Conservation (phyloP, 306 rosid species). For the Myrica gale region DNA sequence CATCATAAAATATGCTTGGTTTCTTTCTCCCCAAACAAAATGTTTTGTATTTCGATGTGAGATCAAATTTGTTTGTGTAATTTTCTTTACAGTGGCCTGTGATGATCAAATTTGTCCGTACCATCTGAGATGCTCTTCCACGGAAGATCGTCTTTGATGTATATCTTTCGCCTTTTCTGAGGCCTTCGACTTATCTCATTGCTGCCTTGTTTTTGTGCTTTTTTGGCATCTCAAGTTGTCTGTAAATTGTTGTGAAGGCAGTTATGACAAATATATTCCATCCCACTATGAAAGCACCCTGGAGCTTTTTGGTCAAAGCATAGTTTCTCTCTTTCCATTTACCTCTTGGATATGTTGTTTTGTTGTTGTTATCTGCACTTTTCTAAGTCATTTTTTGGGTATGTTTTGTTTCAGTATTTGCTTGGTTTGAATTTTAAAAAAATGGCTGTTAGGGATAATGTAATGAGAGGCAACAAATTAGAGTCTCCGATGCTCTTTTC, state of each 20-base stretch:
- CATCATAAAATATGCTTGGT: too few relatives aligned
- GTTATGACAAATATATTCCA: too few relatives aligned
- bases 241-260: not conserved
- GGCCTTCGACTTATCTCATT: not conserved
- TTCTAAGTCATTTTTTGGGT: too few relatives aligned
- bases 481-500: constrained; percentile 80
- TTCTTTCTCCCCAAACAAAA: too few relatives aligned
- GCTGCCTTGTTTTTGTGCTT: too few relatives aligned
- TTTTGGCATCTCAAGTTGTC: too few relatives aligned
- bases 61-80: not conserved
- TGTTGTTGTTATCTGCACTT: too few relatives aligned
- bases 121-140: not conserved
- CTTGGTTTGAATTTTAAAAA: too few relatives aligned
- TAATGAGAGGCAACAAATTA: constrained; percentile 71
- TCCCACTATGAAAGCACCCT: not conserved
- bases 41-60: too few relatives aligned
- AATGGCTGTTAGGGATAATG: not conserved
- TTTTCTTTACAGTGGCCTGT: not conserved
- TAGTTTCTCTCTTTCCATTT: too few relatives aligned
- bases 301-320: not conserved
- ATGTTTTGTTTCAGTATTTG: too few relatives aligned
- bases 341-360: too few relatives aligned
- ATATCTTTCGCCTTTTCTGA: not conserved
- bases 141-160: not conserved
- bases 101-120: not conserved